Evolutionary conservation across 2,329 filamentous ascomycete species (phyloP), one percentile per base, ranked within the genome.

Genomic region (Ceratocystis colombiana): DNA sequence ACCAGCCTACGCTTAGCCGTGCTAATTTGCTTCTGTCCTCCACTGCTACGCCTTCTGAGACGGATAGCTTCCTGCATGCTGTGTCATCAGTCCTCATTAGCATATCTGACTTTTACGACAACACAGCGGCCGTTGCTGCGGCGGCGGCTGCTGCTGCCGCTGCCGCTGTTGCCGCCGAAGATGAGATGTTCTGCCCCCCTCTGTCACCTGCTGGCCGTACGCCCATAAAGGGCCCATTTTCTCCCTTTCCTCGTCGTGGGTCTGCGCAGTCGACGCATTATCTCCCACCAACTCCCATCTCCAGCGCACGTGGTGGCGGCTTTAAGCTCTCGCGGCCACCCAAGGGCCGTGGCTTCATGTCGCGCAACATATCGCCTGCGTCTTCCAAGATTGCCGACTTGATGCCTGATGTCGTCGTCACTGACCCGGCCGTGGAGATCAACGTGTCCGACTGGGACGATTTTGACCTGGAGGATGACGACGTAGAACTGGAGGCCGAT

Each of bases 11-110:
- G 0, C 77, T 82, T 30, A 78, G 80, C 0, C 79, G 80, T 66
- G 81, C 80, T 53, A 82, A 86, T 71, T 84, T 81, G 69, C 75
- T 85, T 8, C 76, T 87, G 28, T 79, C 82, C 0, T 81, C 80
- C 1, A 78, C 77, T 1, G 84, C 84, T 2, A 80, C 76, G 6
- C 78, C 81, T 15, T 71, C 75, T 2, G 83, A 86, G 69, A 79
- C 84, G 44, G 75, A 79, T 0, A 78, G 75, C 0, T 83, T 86
- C 68, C 75, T 86, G 37, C 77, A 78, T 0, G 76, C 77, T 0
- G 79, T 87, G 20, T 79, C 79, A 71, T 79, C 79, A 65, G 76
- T 79, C 20, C 74, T 83, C 2, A 73, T 77, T 10, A 74, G 77
- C n/a, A 76, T 76, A 55, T 78, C 77, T 7, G 64, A 59, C 37